Evolutionary conservation across 2,329 filamentous ascomycete genomes (phyloP), one percentile per base, ranked within the genome.

Genomic region (Aspergillus sp.): DNA sequence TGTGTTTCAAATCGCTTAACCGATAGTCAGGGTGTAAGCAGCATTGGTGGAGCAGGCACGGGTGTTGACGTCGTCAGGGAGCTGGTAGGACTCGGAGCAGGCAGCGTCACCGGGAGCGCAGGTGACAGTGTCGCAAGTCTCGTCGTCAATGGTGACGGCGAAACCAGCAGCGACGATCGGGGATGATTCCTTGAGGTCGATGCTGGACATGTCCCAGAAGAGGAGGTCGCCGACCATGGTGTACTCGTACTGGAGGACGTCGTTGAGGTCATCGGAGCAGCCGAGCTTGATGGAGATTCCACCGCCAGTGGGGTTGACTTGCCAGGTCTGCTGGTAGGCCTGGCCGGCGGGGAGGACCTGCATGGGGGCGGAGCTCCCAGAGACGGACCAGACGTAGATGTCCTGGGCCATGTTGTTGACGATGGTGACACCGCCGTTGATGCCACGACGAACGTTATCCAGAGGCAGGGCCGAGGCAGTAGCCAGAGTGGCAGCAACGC

Each of bases 11-110:
- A n/a, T 32, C 4, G 15, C 32, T 54, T 62, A 66, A 55, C 67
- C 68, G 30, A 71, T 26, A 11, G 56, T 68, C 71, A 84, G 39
- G 77, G 82, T 61, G 60, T 74, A 58, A 56, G 66, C 58, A 26
- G 63, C 59, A 12, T 55, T 55, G 26, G 66, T 30, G 4, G 55
- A 38, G 38, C 69, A 71, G 47, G 62, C 63, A 36, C 59, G 56
- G 47, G 68, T 71, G 51, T 69, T 62, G 32, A 62, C 51, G 53
- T 71, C 69, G 49, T 68, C 63, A 8, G 69, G 64, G 2, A 61
- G 41, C 62, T 70, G 69, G 59, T 71, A 71, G 7, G 68, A 64
- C 41, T 66, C 56, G 15, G 60, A 45, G 36, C 69, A 71, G 56
- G 62, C 9, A 22, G 44, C 49, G 49, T 69, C 65, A 7, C 67